Percentiles rank a stretch among this genome's conserved stretches.
Conservation (phyloP, 2,329 filamentous ascomycete species). For the Pseudonectria buxi region DNA sequence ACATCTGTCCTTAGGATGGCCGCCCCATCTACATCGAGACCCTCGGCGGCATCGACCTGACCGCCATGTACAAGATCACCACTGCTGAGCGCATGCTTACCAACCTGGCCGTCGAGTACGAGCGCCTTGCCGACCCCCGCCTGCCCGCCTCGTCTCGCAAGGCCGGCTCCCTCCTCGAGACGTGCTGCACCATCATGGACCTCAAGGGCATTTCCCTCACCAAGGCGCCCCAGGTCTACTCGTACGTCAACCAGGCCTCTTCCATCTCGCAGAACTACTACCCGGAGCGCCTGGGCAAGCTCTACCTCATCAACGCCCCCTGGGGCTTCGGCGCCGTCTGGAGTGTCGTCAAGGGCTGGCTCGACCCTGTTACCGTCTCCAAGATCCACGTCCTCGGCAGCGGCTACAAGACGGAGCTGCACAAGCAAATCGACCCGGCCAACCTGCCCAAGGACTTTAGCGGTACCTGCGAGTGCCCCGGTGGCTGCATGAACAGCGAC, state of each 20-base stretch:
- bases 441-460: slow-evolving; percentile 85
- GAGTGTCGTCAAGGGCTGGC: slow-evolving; percentile 81
- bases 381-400: slow-evolving; percentile 90
- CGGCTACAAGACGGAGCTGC: slow-evolving; percentile 75
- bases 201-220: slow-evolving; percentile 85
- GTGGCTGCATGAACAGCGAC: slow-evolving; percentile 82
- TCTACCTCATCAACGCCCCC: slow-evolving; percentile 96
- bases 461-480: slow-evolving; percentile 72
- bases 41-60: slow-evolving; percentile 86
- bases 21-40: slow-evolving; percentile 96
- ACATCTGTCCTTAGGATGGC: slow-evolving; percentile 60
- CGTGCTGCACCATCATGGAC: slow-evolving; percentile 97
- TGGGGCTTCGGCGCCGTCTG: slow-evolving; percentile 92
- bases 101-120: slow-evolving; percentile 96
- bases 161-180: slow-evolving; percentile 82
- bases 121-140: slow-evolving; percentile 88
- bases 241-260: slow-evolving; percentile 78
- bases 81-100: slow-evolving; percentile 87
- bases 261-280: slow-evolving; percentile 98
- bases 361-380: slow-evolving; percentile 91
- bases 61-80: slow-evolving; percentile 87
- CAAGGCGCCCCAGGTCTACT: slow-evolving; percentile 77
- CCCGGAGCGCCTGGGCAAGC: slow-evolving; percentile 88
- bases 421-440: slow-evolving; percentile 78
- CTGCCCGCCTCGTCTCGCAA: slow-evolving; percentile 94